Conservation (phyloP, 2,329 filamentous ascomycete species). For the Penicillium sp. region DNA sequence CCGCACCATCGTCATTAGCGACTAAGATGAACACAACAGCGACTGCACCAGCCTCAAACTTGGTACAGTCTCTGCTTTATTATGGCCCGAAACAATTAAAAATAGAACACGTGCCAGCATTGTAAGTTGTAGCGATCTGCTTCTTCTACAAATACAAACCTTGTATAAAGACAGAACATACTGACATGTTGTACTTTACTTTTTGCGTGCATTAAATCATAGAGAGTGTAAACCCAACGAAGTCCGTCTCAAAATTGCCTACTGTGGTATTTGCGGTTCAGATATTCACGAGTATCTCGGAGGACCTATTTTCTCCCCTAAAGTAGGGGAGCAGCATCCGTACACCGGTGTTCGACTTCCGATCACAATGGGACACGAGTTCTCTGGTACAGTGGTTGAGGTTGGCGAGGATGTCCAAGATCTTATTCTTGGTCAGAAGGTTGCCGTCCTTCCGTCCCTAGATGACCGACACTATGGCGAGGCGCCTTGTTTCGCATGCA, state of each 20-base stretch:
- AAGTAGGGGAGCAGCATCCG: constrained; percentile 46
- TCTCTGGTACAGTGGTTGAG: constrained; percentile 56
- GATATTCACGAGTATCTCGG: constrained; percentile 52
- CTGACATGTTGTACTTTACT: not conserved
- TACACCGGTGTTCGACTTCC: constrained; percentile 56
- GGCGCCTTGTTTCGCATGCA: constrained; percentile 50
- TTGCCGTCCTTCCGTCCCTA: constrained; percentile 58
- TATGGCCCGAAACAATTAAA: not conserved
- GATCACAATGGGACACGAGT: constrained; percentile 62
- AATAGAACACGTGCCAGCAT: not conserved
- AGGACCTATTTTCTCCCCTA: constrained; percentile 48
- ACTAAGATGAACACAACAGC: not conserved
- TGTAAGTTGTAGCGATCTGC: not conserved
- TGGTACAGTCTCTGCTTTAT: not conserved
- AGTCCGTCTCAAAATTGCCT: constrained; percentile 1
- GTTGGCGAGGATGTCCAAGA: constrained; percentile 48
- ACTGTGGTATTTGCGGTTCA: constrained; percentile 15
- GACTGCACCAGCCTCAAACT: not conserved
- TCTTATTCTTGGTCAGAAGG: constrained; percentile 53
- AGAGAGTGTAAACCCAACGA: constrained; percentile 10
- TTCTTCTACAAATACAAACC: not conserved
- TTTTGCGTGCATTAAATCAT: too few species aligned
- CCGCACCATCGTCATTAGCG: not conserved
- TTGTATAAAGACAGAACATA: not conserved
- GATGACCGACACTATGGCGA: constrained; percentile 45